Percentiles rank a stretch among this genome's conserved stretches.
Evolutionary conservation across 2,329 filamentous ascomycete species (phyloP).

Genomic region (Ophiocordyceps camponoti-rufipedis): DNA sequence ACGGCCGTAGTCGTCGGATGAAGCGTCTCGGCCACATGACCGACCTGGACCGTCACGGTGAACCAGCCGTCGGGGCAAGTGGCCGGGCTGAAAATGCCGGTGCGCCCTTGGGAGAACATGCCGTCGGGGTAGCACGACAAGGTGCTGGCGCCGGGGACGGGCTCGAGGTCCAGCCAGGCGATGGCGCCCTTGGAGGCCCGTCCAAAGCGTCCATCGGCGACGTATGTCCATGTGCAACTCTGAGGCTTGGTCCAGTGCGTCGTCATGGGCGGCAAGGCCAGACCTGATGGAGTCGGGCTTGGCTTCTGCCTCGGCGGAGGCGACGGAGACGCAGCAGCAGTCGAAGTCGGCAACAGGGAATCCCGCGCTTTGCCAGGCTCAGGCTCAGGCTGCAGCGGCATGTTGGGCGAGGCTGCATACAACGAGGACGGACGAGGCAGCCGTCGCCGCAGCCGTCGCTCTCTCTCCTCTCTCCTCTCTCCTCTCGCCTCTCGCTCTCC

Average conservation of each 20-base stretch:
- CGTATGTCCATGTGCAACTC: conserved; percentile 20
- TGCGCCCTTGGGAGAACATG: conserved; percentile 18
- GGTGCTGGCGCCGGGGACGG: conserved; percentile 16
- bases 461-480: no score
- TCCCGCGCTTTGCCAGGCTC: conserved; percentile 1
- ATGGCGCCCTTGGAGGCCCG: conserved; percentile 11
- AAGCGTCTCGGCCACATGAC: conserved; percentile 9
- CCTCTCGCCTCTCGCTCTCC: no score
- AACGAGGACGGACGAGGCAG: neutral
- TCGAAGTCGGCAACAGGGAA: conserved; percentile 1
- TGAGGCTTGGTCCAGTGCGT: conserved; percentile 17
- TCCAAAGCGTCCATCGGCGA: conserved; percentile 9
- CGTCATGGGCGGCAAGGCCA: conserved; percentile 17
- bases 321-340: conserved; percentile 1
- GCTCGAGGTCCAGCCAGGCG: conserved; percentile 19
- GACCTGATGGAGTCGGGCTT: conserved; percentile 2
- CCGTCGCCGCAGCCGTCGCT: neutral
- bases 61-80: conserved; percentile 22
- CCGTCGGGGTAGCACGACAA: conserved; percentile 21
- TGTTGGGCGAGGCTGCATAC: neutral
- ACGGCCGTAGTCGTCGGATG: conserved; percentile 19
- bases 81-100: conserved; percentile 20
- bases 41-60: conserved; percentile 14
- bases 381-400: conserved; percentile 3
- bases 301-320: neutral